phyloP scores from a whole-genome alignment of 768 basidiomycete genomes.

The Trametopsis cervina region DNA sequence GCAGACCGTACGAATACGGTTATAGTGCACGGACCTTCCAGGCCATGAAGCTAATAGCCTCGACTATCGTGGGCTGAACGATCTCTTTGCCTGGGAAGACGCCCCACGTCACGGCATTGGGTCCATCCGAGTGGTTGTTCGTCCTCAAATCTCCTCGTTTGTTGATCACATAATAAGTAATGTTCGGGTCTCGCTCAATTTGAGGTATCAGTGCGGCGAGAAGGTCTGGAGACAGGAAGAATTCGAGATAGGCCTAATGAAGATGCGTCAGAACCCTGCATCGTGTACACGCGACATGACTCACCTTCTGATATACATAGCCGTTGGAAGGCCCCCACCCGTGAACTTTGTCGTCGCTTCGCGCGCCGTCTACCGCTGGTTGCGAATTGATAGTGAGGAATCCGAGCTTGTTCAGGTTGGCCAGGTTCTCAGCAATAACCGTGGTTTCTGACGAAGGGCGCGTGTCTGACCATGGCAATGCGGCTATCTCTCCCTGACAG shows the following conservation, averaged over 20 bases:
- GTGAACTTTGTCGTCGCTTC: conserved; percentile 76
- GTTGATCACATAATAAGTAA: conserved; percentile 98
- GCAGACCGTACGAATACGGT: neutral
- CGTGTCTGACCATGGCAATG: conserved; percentile 94
- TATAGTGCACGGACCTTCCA: conserved; percentile 68
- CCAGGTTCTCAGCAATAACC: conserved; percentile 70
- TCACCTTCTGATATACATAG: conserved; percentile 89
- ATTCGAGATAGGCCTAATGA: conserved; percentile 86
- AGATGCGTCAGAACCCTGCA: conserved; percentile 5
- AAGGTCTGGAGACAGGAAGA: conserved; percentile 78
- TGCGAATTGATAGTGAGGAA: conserved; percentile 98
- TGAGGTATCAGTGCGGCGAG: conserved; percentile 66
- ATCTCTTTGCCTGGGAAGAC: conserved; percentile 98
- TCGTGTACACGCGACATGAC: conserved; percentile 20
- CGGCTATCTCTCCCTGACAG: conserved; percentile 63
- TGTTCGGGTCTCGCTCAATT: conserved; percentile 80
- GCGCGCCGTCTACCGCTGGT: conserved; percentile 87
- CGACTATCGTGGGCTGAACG: conserved; percentile 92
- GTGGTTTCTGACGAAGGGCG: conserved; percentile 79
- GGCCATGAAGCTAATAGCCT: conserved; percentile 96
- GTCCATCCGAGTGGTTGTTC: conserved; percentile 91
- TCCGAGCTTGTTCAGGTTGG: conserved; percentile 83
- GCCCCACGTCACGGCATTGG: conserved; percentile 99
- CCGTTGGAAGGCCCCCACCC: conserved; percentile 95
- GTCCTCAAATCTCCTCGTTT: conserved; percentile 90